Percentiles rank a stretch among this genome's conserved stretches.
Conservation (phyloP, 805 yeast species). For the Saturnispora sanitii region DNA sequence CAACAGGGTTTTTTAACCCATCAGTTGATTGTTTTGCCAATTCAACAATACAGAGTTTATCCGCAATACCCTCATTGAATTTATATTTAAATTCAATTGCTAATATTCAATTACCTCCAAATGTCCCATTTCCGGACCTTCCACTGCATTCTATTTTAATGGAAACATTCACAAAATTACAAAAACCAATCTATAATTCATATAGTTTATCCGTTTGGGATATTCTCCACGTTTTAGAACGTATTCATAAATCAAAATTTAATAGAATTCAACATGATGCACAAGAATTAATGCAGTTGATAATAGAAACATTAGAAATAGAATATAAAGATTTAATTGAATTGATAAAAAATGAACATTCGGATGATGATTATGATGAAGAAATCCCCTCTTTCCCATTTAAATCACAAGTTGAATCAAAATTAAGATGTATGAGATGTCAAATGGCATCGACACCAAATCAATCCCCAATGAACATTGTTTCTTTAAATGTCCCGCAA, state of each 20-base stretch:
- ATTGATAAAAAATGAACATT: too few species aligned
- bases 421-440: conserved; percentile 63
- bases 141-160: conserved; percentile 53
- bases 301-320: conserved; percentile 65
- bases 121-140: conserved; percentile 27
- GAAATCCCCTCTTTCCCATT: conserved; percentile 62
- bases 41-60: conserved; percentile 72
- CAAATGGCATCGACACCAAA: conserved; percentile 47
- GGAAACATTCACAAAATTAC: conserved; percentile 43
- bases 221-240: conserved; percentile 62
- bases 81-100: conserved; percentile 38
- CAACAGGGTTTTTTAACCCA: conserved; percentile 76
- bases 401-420: conserved; percentile 54
- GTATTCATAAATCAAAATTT: conserved; percentile 60
- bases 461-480: conserved; percentile 53
- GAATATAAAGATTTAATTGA: conserved; percentile 40
- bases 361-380: conserved; percentile 41
- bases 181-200: conserved; percentile 46
- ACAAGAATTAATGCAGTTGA: conserved; percentile 77
- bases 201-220: conserved; percentile 69
- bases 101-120: conserved; percentile 1
- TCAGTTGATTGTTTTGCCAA: conserved; percentile 92
- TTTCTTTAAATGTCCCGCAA: conserved; percentile 70
- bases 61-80: conserved; percentile 50
- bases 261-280: conserved; percentile 89